These are phyloP conservation scores for Euptelea pleiosperma DNA, from an alignment of 164 flowering plant species.

Conservation along the genomic window DNA sequence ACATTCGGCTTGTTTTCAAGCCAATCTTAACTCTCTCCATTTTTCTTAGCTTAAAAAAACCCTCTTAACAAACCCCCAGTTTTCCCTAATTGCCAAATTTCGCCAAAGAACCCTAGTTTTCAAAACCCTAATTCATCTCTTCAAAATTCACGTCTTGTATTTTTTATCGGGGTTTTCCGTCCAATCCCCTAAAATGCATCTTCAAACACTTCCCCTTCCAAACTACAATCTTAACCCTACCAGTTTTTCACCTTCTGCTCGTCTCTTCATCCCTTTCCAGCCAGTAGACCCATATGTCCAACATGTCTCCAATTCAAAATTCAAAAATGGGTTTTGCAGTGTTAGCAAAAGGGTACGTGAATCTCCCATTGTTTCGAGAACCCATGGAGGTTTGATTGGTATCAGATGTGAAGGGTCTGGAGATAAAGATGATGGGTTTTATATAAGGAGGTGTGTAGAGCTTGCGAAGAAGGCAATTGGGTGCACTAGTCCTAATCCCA, in stretches of 20 bases:
- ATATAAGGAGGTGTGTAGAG: constrained; percentile 76
- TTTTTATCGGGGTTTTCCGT: background rate
- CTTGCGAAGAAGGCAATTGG: constrained; percentile 78
- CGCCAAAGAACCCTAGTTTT: too few relatives aligned
- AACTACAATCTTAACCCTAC: constrained; percentile 9
- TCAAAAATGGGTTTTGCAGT: constrained; percentile 29
- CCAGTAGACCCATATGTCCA: constrained; percentile 8
- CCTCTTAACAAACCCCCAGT: too few relatives aligned
- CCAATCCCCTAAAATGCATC: constrained; percentile 20
- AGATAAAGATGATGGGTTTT: constrained; percentile 57
- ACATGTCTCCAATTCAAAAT: constrained; percentile 7
- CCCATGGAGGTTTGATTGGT: constrained; percentile 14
- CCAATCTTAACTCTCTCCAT: too few relatives aligned
- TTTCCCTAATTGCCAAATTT: too few relatives aligned
- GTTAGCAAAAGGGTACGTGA: constrained; percentile 31
- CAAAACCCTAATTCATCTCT: too few relatives aligned
- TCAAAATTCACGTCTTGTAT: too few relatives aligned
- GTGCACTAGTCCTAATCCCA: constrained; percentile 84
- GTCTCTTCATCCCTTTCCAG: constrained; percentile 2
- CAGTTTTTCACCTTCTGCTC: constrained; percentile 8
- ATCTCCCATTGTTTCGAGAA: constrained; percentile 18
- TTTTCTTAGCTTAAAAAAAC: too few relatives aligned
- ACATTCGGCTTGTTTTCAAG: too few relatives aligned
- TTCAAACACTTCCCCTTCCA: constrained; percentile 20
- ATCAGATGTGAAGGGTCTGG: constrained; percentile 29